Percentiles rank a stretch among this genome's conserved stretches.
phyloP scores from a whole-genome alignment of 495 filamentous ascomycete genomes.

The Xylaria flabelliformis region DNA sequence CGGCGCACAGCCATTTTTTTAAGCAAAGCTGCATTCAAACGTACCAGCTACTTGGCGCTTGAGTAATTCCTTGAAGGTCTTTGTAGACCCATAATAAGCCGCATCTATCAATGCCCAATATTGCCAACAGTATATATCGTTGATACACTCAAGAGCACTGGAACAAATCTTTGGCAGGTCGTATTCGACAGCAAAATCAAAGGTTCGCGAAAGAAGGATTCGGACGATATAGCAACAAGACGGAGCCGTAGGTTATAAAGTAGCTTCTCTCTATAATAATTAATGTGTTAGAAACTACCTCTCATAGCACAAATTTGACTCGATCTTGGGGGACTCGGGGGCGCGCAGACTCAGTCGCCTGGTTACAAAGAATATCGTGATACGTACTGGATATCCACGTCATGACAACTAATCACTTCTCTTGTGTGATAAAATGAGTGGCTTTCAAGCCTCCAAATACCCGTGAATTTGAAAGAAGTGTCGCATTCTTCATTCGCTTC shows the following conservation, averaged over 20 bases:
- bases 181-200: neutral
- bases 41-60: neutral
- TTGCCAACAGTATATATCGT: neutral
- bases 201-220: neutral
- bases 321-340: neutral
- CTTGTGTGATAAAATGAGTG: neutral
- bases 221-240: neutral
- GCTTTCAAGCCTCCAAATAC: neutral
- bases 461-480: neutral
- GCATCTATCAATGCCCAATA: neutral
- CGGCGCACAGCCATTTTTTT: neutral
- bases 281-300: neutral
- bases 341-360: neutral
- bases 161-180: neutral
- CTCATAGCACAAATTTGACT: neutral
- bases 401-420: neutral
- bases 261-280: neutral
- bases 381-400: neutral
- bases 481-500: neutral
- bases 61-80: neutral
- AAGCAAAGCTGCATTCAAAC: neutral
- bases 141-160: neutral
- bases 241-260: neutral
- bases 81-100: neutral
- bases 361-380: neutral